Evolutionary conservation across 179 eudicot species (phyloP), one percentile per base, ranked within the genome.

Genomic region (Silene noctiflora): DNA sequence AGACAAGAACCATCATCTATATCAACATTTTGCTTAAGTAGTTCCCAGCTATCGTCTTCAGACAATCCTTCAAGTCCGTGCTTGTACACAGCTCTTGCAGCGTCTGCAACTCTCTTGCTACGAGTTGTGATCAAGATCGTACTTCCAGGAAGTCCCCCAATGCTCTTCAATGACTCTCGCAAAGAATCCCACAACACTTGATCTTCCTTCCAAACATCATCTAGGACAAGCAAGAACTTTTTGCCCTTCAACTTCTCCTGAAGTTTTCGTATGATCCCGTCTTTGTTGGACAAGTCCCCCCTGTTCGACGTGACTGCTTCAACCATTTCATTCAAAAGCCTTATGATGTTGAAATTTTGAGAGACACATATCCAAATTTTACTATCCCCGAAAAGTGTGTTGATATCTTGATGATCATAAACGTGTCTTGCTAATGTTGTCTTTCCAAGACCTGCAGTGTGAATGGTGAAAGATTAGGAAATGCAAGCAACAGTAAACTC

Each of bases 71-170:
- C 3, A 24, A 80, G 21, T 0, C 3, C 2, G 35, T 74, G 81
- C 11, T 14, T 4, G 44, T 24, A 74, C 4, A 27, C 17, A 48
- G 39, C 61, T 58, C 4, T 60, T 69, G 72, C 22, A 22, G 20
- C 35, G 10, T 1, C 8, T 14, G 39, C 66, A 64, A 81, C 84
- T 24, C 39, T 51, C 2, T 44, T 17, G 2, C 21, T 81, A 12
- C 84, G 84, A 62, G 82, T 78, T 1, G 82, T 84, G 0, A 81
- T 61, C 31, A 84, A 8, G 22, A 84, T 61, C 35, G 19, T 61
- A 42, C 78, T 75, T 4, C 80, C 78, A 20, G 24, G 67, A 12
- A 76, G 67, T 4, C 67, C 72, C 0, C 77, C 69, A 21, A 81
- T 70, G 16, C 68, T 68, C 0, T 56, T 71, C 62, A 81, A 24